Evolutionary conservation across 805 yeast species (phyloP), one percentile per base, ranked within the genome.

Genomic region (Spathaspora boniae): DNA sequence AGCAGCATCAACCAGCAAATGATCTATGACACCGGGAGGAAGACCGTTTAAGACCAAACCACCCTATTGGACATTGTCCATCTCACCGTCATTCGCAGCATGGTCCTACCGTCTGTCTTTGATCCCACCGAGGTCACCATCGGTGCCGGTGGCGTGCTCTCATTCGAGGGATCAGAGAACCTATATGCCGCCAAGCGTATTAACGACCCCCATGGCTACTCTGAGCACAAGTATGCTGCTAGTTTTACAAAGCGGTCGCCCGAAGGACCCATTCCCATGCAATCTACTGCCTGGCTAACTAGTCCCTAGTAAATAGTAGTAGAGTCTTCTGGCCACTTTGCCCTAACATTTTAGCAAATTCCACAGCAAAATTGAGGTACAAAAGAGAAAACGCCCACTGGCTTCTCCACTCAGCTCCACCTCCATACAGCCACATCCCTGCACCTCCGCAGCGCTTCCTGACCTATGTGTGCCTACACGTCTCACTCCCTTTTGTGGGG

Each of bases 121-220:
- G 25, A 16, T 11, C 33, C 38, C 8, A 14, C 19, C 3, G 18
- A 22, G 20, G 33, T 34, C 4, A 3, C 6, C 3, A 29, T 34
- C 19, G 31, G 23, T 32, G 9, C 20, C 14, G 29, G 22, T n/a
- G 8, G 17, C 23, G 19, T 16, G 15, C 23, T 34, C 12, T 7
- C 5, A 6, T 34, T 34, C 14, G 15, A 34, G 14, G 14, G 19
- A 9, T n/a, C 9, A 18, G 16, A 21, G n/a, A 14, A 16, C 9
- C 14, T 34, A 28, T 34, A 34, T 14, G 37, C 37, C 3, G 37
- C 29, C 8, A 34, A 34, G 19, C 28, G 29, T 14, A 29, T 34
- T 9, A 22, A 20, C 14, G 37, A 34, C 18, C 20, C 37, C 7
- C 5, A 19, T n/a, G 17, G 17, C 5, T 12, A 6, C 18, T 25